Percentiles rank a stretch among this genome's conserved stretches.
These are phyloP conservation scores for Hyphopichia homilentoma DNA, from an alignment of 805 yeast species.

Conservation along the genomic window DNA sequence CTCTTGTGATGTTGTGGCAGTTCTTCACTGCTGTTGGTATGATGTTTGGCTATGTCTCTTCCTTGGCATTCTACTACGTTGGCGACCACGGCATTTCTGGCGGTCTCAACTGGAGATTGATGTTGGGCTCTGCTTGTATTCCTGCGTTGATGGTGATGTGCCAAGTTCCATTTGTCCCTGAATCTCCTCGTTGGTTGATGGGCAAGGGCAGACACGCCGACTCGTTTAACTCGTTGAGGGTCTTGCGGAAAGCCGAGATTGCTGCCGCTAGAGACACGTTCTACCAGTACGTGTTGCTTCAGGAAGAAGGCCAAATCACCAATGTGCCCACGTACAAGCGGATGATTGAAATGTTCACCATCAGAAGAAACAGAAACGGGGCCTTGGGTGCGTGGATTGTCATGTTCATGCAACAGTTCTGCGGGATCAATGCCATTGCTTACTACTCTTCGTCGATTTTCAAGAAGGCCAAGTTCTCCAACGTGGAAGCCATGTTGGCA, in stretches of 20 bases:
- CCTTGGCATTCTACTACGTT: conserved; percentile 51
- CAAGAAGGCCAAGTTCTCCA: conserved; percentile 55
- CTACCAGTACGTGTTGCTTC: conserved; percentile 42
- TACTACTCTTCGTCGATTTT: conserved; percentile 75
- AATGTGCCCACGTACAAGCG: conserved; percentile 37
- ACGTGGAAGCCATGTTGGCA: conserved; percentile 59
- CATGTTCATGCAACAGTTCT: conserved; percentile 82
- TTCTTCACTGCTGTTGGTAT: conserved; percentile 63
- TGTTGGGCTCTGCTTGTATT: conserved; percentile 55
- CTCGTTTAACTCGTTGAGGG: conserved; percentile 41
- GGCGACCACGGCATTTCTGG: conserved; percentile 37
- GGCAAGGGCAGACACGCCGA: conserved; percentile 38
- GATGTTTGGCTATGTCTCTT: conserved; percentile 52
- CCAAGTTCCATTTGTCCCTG: conserved; percentile 49
- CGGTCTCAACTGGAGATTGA: conserved; percentile 48
- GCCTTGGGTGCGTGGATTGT: conserved; percentile 69
- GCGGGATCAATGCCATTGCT: conserved; percentile 81
- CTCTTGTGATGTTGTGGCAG: conserved; percentile 61
- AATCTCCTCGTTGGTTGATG: conserved; percentile 60
- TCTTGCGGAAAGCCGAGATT: conserved; percentile 38
- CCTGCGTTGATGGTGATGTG: conserved; percentile 47
- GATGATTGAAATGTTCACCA: conserved; percentile 51
- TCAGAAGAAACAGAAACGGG: conserved; percentile 77
- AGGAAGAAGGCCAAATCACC: conserved; percentile 47
- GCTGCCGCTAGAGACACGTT: conserved; percentile 58